A percentile compares a stretch with the other conserved stretches of the same genome.
phyloP scores from a whole-genome alignment of 164 flowering plant genomes.

The Malania oleifera region DNA sequence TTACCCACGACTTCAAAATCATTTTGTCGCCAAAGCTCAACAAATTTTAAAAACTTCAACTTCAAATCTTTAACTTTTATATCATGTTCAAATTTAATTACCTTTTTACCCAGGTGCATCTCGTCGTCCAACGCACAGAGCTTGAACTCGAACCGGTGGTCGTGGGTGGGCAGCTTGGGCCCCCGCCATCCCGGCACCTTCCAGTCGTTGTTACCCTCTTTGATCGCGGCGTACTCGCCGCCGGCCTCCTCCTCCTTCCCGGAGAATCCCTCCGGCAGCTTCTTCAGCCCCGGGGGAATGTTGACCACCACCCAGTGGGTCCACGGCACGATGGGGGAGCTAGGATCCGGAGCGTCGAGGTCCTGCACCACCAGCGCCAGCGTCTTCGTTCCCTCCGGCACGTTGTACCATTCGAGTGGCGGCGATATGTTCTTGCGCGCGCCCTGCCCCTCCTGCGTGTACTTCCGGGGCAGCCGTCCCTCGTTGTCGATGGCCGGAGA shows the following conservation, averaged over 20 bases:
- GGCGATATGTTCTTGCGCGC: conserved; percentile 68
- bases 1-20: background rate
- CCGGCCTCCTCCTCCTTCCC: conserved; percentile 52
- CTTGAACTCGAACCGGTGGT: conserved; percentile 70
- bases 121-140: conserved; percentile 68
- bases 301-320: conserved; percentile 68
- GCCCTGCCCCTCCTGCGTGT: conserved; percentile 76
- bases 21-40: background rate
- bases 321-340: conserved; percentile 64
- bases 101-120: conserved; percentile 67
- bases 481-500: conserved; percentile 41
- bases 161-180: conserved; percentile 46
- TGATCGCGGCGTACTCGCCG: conserved; percentile 47
- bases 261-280: conserved; percentile 78
- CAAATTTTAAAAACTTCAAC: background rate
- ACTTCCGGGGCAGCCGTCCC: conserved; percentile 59
- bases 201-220: conserved; percentile 66
- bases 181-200: conserved; percentile 82
- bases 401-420: conserved; percentile 80
- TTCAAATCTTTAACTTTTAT: no score
- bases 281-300: conserved; percentile 63
- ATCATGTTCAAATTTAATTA: conserved; percentile 1
- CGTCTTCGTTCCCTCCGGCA: conserved; percentile 65
- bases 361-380: conserved; percentile 73
- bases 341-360: conserved; percentile 66